Base-by-base conservation (phyloP, 176 grass and related monocot species). In the Oryza longistaminata region DNA sequence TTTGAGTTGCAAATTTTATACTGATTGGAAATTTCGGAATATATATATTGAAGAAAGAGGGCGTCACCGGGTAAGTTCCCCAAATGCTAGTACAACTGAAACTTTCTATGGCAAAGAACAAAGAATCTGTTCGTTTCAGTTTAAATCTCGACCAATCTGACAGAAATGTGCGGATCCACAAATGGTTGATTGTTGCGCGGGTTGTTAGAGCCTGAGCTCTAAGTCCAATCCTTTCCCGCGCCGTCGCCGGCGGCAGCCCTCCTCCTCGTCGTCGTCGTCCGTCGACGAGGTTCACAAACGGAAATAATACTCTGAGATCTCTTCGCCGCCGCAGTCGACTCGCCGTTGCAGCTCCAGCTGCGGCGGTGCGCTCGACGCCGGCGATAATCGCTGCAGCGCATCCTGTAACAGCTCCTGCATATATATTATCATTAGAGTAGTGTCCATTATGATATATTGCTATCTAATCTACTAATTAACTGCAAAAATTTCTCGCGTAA, bases 201-300 rank as follows among this genome's bases (percentile, higher is more conserved):
- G 49, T 17, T 16, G 74, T 17, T 88, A 87, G 64, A 91, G 89
- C 60, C 12, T 91, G 61, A 91, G 86, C 66, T 91, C 89, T 26
- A 91, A 10, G 84, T 87, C 85, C 76, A 91, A 27, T 35, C 82
- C 88, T 40, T 90, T 39, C 26, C 9, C 65, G 3, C 49, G 8
- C n/a, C 12, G 3, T 2, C 46, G 46, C 46, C 53, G 17, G 26
- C 15, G 17, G 5, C 29, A 6, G 3, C 24, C 1, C n/a, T n/a
- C n/a, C n/a, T 34, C 68, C 0, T 88, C 88, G 2, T 85, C 77
- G 5, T 90, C 88, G 22, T 83, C 86, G 53, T 90, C 37, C 37
- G 37, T 39, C 88, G 33, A 82, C 72, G 42, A 90, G 88, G 83
- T 90, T 58, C 33, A 90, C 78, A 61, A 85, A 82, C 0, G 72